Base-by-base conservation (phyloP, 257 asterid genomes). In the Cinchona pubescens region DNA sequence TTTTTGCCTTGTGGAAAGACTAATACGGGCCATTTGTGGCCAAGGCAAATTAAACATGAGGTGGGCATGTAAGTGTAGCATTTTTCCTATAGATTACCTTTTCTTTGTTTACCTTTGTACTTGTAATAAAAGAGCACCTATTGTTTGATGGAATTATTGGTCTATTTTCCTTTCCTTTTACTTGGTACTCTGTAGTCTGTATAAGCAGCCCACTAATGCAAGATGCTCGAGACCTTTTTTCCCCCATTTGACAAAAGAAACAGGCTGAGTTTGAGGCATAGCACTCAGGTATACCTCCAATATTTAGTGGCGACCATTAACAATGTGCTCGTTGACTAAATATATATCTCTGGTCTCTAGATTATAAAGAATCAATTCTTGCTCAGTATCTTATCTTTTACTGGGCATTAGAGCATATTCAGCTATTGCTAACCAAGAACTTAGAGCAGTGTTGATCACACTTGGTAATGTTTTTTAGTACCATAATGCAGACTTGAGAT, bases 11-110 rank as follows among this genome's bases (percentile, higher is more conserved):
- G n/a, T 34, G 60, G 29, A 51, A 70, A 48, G 18, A 51, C 49
- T 55, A 23, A 55, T 43, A 59, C 67, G 73, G 63, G 71, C 64
- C 27, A 71, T 62, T 11, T 46, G 27, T 71, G 68, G 40, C 60
- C 7, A 45, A n/a, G 46, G 61, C 61, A 75, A 35, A 30, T 53
- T 56, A 25, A 53, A 42, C 67, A 25, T 29, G 55, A 78, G 62
- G 56, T 65, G 43, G 69, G 25, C 46, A 56, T 65, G 69, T 65
- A 53, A 35, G 64, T 66, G 49, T 43, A 67, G 61, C 35, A 55
- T 67, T 65, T 71, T 62, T 27, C 11, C 56, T 48, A 34, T 61
- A 60, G 72, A 69, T 45, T 59, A 25, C 29, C n/a, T 73, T 29
- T 73, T 0, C 23, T 65, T 68, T 1, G 35, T 21, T 48, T 34